These are phyloP conservation scores for Aspergillus spinulosporus DNA, from an alignment of 2,329 filamentous ascomycete species.

Conservation along the genomic window DNA sequence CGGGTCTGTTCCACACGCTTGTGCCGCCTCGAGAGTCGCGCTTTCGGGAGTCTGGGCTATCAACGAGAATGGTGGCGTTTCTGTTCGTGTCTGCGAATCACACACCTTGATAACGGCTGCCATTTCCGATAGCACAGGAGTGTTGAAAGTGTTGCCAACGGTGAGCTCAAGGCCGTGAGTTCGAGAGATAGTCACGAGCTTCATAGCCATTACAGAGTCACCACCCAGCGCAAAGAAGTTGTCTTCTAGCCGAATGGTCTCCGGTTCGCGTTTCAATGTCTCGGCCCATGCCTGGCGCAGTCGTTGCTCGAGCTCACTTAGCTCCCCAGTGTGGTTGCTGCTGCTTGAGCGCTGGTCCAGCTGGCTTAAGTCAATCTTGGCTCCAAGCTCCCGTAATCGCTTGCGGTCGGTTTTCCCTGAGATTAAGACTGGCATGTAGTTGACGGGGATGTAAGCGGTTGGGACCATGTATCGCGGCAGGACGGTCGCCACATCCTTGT, in stretches of 20 bases:
- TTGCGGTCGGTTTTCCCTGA: slow-evolving; percentile 50
- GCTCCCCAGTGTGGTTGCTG: slow-evolving; percentile 21
- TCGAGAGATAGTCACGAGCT: slow-evolving; percentile 35
- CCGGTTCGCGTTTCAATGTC: slow-evolving; percentile 31
- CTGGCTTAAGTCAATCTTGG: slow-evolving; percentile 35
- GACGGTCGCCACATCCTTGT: slow-evolving; percentile 28
- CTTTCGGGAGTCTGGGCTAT: slow-evolving; percentile 36
- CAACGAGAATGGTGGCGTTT: slow-evolving; percentile 32
- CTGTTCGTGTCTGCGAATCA: slow-evolving; percentile 26
- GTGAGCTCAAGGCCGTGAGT: slow-evolving; percentile 34
- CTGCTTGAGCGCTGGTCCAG: slow-evolving; percentile 25
- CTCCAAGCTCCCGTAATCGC: slow-evolving; percentile 36
- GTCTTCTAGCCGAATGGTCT: slow-evolving; percentile 38
- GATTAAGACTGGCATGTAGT: slow-evolving; percentile 43
- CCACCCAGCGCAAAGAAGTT: slow-evolving; percentile 42
- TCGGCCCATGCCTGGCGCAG: slow-evolving; percentile 39
- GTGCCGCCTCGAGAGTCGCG: slow-evolving; percentile 40
- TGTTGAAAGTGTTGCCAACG: slow-evolving; percentile 38
- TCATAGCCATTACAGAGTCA: slow-evolving; percentile 39
- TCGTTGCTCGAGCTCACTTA: slow-evolving; percentile 35
- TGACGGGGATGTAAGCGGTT: slow-evolving; percentile 46
- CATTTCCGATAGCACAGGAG: slow-evolving; percentile 45
- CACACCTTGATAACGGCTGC: slow-evolving; percentile 37
- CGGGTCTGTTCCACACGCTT: slow-evolving; percentile 33
- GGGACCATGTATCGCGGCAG: slow-evolving; percentile 39